phyloP scores from a whole-genome alignment of 306 rosid genomes.

The Delonix regia region DNA sequence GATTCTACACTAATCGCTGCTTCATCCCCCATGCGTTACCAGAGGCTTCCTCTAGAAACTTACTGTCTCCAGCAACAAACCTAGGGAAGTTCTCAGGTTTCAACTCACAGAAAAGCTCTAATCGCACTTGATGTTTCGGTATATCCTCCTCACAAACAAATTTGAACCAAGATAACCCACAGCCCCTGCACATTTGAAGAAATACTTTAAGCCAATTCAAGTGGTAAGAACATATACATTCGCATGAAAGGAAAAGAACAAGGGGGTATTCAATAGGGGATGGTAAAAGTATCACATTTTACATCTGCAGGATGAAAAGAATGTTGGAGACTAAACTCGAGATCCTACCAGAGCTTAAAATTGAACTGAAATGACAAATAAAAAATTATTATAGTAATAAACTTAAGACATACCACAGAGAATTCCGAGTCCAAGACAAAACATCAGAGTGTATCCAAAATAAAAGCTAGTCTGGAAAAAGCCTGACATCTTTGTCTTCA shows the following conservation, averaged over 20 bases:
- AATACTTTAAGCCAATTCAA: constrained; percentile 12
- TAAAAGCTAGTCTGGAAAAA: constrained; percentile 99
- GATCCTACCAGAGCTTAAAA: background rate
- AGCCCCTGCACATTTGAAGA: constrained; percentile 69
- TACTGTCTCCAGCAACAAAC: constrained; percentile 35
- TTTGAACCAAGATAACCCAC: constrained; percentile 96
- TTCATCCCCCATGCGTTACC: constrained; percentile 47
- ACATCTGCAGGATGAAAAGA: background rate
- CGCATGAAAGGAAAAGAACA: background rate
- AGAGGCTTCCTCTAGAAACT: constrained; percentile 53
- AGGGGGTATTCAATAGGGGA: background rate
- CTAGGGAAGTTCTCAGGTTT: constrained; percentile 56
- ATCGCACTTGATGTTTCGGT: constrained; percentile 98
- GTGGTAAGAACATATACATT: constrained; percentile 3
- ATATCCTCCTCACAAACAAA: constrained; percentile 98
- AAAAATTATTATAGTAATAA: background rate
- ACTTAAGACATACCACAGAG: constrained; percentile 80
- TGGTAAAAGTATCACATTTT: constrained; percentile 8
- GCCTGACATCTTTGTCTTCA: constrained; percentile 99
- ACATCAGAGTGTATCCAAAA: constrained; percentile 98
- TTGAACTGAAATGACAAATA: background rate
- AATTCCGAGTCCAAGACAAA: constrained; percentile 96
- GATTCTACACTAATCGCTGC: constrained; percentile 51
- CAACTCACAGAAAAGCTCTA: constrained; percentile 47
- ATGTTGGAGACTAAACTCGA: background rate